Evolutionary conservation across 441 rosid genomes (phyloP), one percentile per base, ranked within the genome.

Genomic region (Codiaeum variegatum): DNA sequence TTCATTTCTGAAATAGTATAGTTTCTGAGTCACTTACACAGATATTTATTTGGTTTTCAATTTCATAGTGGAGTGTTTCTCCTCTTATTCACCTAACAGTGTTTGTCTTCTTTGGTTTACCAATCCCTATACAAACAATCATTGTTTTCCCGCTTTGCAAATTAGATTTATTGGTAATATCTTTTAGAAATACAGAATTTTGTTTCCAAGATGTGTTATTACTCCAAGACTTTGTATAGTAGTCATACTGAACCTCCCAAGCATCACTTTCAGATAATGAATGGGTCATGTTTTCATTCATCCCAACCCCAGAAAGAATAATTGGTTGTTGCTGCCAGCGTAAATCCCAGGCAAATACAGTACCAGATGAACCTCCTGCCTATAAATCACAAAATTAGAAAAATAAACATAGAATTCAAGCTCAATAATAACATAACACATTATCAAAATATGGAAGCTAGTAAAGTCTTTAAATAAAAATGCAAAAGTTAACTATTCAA

Each of bases 331-430:
- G 86, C n/a, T 82, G 94, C 84, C 88, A 79, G 21, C 98, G 84
- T 65, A 90, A 85, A 81, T 94, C 99, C 99, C 97, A 94, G 44
- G 92, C 97, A 85, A 94, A 91, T 52, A 88, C 82, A 66, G 86
- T 80, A 26, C 97, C 98, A 2, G 85, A 82, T 21, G 99, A 94
- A 54, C 99, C 99, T 78, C 98, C 98, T 15, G 93, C 98, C 99
- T 92, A 79, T 21, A 79, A 54, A 69, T 58, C 46, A 77, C 28
- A 58, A 56, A 66, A 65, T 51, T 11, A 71, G 36, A 56, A 54
- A 59, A 54, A 59, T 34, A 5, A 66, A 49, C 56, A 40, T 26
- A 77, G 64, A 15, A 65, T 69, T 60, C 62, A 74, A 69, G 56
- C 71, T 73, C 56, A 40, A 44, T 26, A 32, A 32, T 36, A 47